Evolutionary conservation across 192 early-diverging fungal species (phyloP).

Genomic region (Geosiphon pyriformis): DNA sequence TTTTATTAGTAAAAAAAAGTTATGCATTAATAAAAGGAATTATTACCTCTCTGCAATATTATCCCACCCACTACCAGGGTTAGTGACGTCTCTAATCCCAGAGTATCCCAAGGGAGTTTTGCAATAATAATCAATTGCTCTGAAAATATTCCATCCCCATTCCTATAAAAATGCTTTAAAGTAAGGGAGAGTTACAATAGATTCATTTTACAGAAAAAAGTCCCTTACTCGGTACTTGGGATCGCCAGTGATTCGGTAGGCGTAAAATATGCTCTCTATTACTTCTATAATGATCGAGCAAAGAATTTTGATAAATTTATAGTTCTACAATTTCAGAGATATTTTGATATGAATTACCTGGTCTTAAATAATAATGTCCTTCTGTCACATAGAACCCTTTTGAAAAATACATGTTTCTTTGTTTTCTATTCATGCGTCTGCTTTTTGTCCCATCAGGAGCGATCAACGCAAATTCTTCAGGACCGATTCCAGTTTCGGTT

Average conservation of each 20-base stretch:
- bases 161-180: slow-evolving; percentile 19
- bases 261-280: slow-evolving; percentile 64
- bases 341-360: slow-evolving; percentile 36
- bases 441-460: slow-evolving; percentile 2
- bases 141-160: slow-evolving; percentile 81
- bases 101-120: slow-evolving; percentile 57
- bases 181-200: neutral
- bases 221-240: slow-evolving; percentile 43
- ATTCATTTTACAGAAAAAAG: neutral
- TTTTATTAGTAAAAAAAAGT: neutral
- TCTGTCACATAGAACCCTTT: slow-evolving; percentile 3
- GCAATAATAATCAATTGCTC: slow-evolving; percentile 72
- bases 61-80: slow-evolving; percentile 28
- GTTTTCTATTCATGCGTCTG: neutral
- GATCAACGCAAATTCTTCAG: slow-evolving; percentile 40
- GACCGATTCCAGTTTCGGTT: slow-evolving; percentile 46
- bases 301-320: neutral
- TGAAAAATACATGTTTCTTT: slow-evolving; percentile 16
- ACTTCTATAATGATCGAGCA: slow-evolving; percentile 45
- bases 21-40: neutral
- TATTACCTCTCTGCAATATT: slow-evolving; percentile 37
- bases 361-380: slow-evolving; percentile 39
- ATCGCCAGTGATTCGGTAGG: slow-evolving; percentile 70
- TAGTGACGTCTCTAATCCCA: slow-evolving; percentile 31
- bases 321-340: neutral